phyloP scores from a whole-genome alignment of 176 grass and related monocot species.

The Triticum dicoccoides region DNA sequence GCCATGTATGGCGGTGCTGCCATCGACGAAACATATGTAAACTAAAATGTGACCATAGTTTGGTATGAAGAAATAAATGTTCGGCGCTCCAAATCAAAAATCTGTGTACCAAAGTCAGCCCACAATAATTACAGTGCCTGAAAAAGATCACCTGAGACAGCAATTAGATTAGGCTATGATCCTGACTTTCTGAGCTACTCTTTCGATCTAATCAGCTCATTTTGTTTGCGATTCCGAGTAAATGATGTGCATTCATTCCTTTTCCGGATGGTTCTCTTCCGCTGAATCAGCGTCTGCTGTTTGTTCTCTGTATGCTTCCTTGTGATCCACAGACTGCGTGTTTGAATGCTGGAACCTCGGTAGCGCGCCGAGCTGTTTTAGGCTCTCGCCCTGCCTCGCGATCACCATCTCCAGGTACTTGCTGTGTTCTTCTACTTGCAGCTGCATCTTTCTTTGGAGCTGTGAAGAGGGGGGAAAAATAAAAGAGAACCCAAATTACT shows the following conservation, averaged over 20 bases:
- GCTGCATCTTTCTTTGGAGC: slow-evolving; percentile 78
- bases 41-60: background rate
- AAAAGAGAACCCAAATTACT: background rate
- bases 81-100: background rate
- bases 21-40: background rate
- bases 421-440: slow-evolving; percentile 81
- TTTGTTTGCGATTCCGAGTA: background rate
- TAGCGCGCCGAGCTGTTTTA: slow-evolving; percentile 39
- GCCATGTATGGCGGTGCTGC: background rate
- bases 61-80: background rate
- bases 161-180: background rate
- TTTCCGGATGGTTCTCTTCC: background rate
- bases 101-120: background rate
- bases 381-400: slow-evolving; percentile 54
- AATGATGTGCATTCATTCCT: background rate
- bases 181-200: background rate
- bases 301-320: background rate
- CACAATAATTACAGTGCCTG: background rate
- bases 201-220: background rate
- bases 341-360: slow-evolving; percentile 3
- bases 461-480: background rate
- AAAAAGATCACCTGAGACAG: background rate
- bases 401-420: slow-evolving; percentile 74
- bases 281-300: background rate
- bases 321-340: background rate